phyloP scores from a whole-genome alignment of 1,139 yeast genomes.

The Geotrichum bryndzae region DNA sequence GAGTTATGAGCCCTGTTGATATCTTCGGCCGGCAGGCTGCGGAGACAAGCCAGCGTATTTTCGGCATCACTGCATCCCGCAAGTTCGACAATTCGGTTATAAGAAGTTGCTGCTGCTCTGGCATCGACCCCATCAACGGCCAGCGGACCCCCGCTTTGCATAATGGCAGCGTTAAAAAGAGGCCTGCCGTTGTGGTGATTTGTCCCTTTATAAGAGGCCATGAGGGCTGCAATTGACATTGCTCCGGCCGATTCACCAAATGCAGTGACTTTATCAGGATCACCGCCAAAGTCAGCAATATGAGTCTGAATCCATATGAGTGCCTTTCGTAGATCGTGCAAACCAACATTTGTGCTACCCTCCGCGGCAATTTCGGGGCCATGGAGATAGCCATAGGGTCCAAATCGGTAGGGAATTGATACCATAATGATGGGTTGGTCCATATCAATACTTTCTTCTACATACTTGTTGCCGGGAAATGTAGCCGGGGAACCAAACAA shows the following conservation, averaged over 20 bases:
- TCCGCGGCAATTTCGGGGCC: slow-evolving; percentile 25
- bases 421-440: slow-evolving; percentile 18
- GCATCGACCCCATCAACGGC: background rate
- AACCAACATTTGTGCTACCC: slow-evolving; percentile 31
- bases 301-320: slow-evolving; percentile 36
- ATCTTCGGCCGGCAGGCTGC: slow-evolving; percentile 9
- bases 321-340: slow-evolving; percentile 36
- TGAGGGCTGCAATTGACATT: slow-evolving; percentile 30
- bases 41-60: slow-evolving; percentile 17
- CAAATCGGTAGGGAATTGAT: slow-evolving; percentile 29
- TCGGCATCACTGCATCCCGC: slow-evolving; percentile 20
- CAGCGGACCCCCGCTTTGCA: slow-evolving; percentile 15
- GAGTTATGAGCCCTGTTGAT: background rate
- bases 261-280: slow-evolving; percentile 33
- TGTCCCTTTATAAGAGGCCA: slow-evolving; percentile 27
- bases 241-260: slow-evolving; percentile 39
- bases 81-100: slow-evolving; percentile 10
- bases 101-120: slow-evolving; percentile 10
- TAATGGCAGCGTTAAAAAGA: slow-evolving; percentile 31
- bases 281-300: slow-evolving; percentile 37
- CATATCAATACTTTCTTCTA: slow-evolving; percentile 10
- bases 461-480: slow-evolving; percentile 9
- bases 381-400: slow-evolving; percentile 34
- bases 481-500: slow-evolving; percentile 23
- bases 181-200: slow-evolving; percentile 21